Conservation (phyloP, 1,139 yeast genomes). For the Magnusiomyces paraingens region DNA sequence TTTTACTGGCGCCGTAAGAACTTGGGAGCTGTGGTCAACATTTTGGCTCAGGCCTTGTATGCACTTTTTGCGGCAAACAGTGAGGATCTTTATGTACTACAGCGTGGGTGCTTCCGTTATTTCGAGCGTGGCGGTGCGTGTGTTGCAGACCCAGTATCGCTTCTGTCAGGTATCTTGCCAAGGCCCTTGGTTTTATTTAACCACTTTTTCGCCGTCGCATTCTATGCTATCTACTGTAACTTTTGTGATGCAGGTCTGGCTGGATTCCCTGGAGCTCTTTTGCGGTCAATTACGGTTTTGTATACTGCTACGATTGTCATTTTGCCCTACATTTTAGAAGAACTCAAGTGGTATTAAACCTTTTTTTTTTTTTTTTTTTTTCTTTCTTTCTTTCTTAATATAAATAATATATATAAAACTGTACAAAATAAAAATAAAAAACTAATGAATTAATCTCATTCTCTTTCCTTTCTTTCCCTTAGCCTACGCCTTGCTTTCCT, state of each 20-base stretch:
- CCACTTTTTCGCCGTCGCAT: constrained; percentile 87
- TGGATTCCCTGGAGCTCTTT: constrained; percentile 67
- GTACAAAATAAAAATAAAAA: background rate
- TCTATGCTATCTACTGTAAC: constrained; percentile 70
- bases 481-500: constrained; percentile 21
- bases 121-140: constrained; percentile 81
- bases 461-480: background rate
- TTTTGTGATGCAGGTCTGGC: constrained; percentile 55
- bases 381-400: no score
- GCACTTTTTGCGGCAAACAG: constrained; percentile 84
- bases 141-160: constrained; percentile 70
- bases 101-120: constrained; percentile 83
- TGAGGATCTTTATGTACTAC: constrained; percentile 58
- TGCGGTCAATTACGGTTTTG: constrained; percentile 63
- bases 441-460: background rate
- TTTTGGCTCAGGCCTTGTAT: constrained; percentile 84
- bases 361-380: no score
- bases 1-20: constrained; percentile 76
- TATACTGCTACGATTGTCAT: constrained; percentile 73
- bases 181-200: constrained; percentile 66
- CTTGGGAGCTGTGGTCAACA: constrained; percentile 79
- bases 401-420: background rate
- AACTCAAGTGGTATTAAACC: constrained; percentile 22
- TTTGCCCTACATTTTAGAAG: constrained; percentile 27
- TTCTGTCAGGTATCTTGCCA: constrained; percentile 77